Evolutionary conservation across 2,329 filamentous ascomycete genomes (phyloP).

Genomic region (Malbranchea zuffiana): DNA sequence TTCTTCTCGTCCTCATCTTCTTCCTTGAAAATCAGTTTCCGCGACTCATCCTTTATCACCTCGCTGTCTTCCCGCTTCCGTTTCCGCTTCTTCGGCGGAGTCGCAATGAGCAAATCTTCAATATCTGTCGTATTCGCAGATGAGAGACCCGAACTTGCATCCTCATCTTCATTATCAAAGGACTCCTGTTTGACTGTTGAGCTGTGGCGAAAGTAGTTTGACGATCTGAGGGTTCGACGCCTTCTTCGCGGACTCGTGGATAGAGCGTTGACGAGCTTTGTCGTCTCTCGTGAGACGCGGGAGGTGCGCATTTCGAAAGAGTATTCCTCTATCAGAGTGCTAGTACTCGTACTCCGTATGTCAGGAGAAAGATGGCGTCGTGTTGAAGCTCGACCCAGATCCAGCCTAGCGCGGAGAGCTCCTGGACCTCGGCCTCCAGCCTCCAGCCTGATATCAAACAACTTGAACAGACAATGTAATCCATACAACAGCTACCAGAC

Average conservation of each 20-base stretch:
- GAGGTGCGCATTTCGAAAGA: constrained; percentile 54
- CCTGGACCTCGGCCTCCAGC: too few species aligned
- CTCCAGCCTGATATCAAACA: too few species aligned
- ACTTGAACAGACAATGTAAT: too few species aligned
- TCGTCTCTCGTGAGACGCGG: constrained; percentile 47
- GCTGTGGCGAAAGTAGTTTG: constrained; percentile 3
- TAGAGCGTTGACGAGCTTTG: constrained; percentile 44
- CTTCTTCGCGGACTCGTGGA: constrained; percentile 28
- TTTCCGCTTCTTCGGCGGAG: constrained; percentile 31
- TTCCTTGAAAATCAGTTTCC: constrained; percentile 21
- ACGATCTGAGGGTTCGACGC: constrained; percentile 3
- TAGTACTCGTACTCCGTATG: too few species aligned
- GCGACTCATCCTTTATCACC: constrained; percentile 14
- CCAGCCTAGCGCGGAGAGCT: too few species aligned
- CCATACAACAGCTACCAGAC: too few species aligned
- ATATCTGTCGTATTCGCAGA: constrained; percentile 41
- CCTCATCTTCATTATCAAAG: constrained; percentile 19
- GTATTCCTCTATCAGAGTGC: too few species aligned
- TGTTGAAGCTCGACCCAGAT: too few species aligned
- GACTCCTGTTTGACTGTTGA: constrained; percentile 27
- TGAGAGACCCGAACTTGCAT: constrained; percentile 24
- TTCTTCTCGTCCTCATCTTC: constrained; percentile 18
- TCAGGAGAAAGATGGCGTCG: too few species aligned
- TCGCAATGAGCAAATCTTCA: constrained; percentile 42
- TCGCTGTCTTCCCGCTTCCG: constrained; percentile 32